Base-by-base conservation (phyloP, 2,329 filamentous ascomycete genomes). In the Pseudocercospora vitis region DNA sequence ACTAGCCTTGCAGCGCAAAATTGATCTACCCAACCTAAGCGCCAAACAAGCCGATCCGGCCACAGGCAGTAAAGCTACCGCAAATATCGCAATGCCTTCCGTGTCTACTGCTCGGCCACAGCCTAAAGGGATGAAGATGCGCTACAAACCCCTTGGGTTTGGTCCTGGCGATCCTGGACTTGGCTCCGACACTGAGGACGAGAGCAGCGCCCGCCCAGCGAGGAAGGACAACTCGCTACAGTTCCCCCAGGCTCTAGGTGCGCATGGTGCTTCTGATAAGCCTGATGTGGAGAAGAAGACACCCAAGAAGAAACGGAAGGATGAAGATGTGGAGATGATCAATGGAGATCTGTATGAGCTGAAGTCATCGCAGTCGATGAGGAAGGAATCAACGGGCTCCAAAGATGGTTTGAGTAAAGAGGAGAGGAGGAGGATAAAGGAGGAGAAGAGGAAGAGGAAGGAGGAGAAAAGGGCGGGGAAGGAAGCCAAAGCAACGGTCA, bases 101-200 rank as follows among this genome's bases (percentile, higher is more conserved):
- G 74, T 78, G 52, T 81, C 76, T 55, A 69, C 77, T 1, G 75
- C 82, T 45, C 81, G 85, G 55, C 75, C 81, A 40, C 88, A 91
- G 68, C 86, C 88, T 1, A 77, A 80, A 63, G 85, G 83, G 5
- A 73, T 91, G 50, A 83, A 79, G 63, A 80, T 84, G 70, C 81
- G 87, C 28, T 90, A 81, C 70, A 79, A 79, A 50, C 87, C 87
- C 1, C 80, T 86, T 39, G 87, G 87, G 11, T 78, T 78, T 59
- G 76, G 76, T 3, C 54, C 64, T 8, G 76, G 75, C 21, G 71
- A 71, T 24, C 69, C 68, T 24, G 77, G 72, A 21, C 70, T 76
- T 62, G 79, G 64, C 9, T 70, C 68, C 3, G 65, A 58, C 7
- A 52, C 52, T 12, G 69, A 67, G 45, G 76, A 76, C 16, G 70